Evolutionary conservation across 2,329 filamentous ascomycete genomes (phyloP).

Genomic region (Fusarium tanahbumbuense): DNA sequence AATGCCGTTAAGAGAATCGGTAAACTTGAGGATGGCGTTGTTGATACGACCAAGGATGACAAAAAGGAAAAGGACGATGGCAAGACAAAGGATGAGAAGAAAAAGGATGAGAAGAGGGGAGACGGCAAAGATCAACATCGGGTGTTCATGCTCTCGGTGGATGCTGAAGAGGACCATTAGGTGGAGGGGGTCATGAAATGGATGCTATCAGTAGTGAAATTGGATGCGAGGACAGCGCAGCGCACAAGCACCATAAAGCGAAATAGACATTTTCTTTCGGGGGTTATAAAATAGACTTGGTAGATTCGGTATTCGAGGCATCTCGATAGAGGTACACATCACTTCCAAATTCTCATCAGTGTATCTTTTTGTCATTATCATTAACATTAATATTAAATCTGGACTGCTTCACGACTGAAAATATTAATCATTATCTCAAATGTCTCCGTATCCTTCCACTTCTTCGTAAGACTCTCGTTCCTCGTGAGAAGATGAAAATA

Average conservation of each 20-base stretch:
- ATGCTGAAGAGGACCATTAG: slow-evolving; percentile 40
- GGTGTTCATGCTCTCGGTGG: slow-evolving; percentile 52
- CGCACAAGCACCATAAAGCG: background rate
- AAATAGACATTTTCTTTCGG: background rate
- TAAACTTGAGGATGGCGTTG: slow-evolving; percentile 53
- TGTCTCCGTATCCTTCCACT: slow-evolving; percentile 11
- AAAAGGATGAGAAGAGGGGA: slow-evolving; percentile 13
- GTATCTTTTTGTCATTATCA: slow-evolving; percentile 13
- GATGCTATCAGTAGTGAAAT: background rate
- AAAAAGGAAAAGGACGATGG: slow-evolving; percentile 43
- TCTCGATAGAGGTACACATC: background rate
- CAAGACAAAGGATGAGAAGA: slow-evolving; percentile 21
- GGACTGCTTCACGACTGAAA: slow-evolving; percentile 25
- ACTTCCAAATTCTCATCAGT: background rate
- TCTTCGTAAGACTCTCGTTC: slow-evolving; percentile 6
- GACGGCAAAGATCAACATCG: slow-evolving; percentile 42
- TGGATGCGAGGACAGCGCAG: background rate
- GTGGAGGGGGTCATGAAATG: slow-evolving; percentile 17
- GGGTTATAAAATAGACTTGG: background rate
- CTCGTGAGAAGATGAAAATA: slow-evolving; percentile 6
- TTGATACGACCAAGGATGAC: slow-evolving; percentile 50
- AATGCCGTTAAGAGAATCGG: slow-evolving; percentile 57
- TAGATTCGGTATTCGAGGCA: background rate
- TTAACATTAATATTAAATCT: slow-evolving; percentile 33
- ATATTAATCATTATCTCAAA: slow-evolving; percentile 30